phyloP scores from a whole-genome alignment of 208 protist genomes.

The Leishmania amazonensis region DNA sequence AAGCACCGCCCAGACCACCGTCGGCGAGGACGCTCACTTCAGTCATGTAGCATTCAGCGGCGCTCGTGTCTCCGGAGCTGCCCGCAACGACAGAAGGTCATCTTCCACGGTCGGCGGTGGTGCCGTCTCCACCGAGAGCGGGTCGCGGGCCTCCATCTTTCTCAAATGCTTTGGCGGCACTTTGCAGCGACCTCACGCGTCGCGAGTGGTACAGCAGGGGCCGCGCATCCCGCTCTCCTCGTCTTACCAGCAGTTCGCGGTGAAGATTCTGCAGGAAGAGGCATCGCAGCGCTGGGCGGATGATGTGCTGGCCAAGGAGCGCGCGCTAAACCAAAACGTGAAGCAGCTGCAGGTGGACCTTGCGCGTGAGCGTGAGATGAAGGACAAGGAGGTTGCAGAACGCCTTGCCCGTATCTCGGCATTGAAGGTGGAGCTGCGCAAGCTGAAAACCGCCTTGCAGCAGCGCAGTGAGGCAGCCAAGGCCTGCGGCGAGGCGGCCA shows the following conservation, averaged over 20 bases:
- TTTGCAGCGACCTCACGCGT: slow-evolving; percentile 50
- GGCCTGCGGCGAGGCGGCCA: slow-evolving; percentile 58
- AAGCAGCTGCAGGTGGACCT: slow-evolving; percentile 92
- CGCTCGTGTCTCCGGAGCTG: slow-evolving; percentile 12
- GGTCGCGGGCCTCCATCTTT: slow-evolving; percentile 28
- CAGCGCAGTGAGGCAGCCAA: slow-evolving; percentile 76
- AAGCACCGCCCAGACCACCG: background rate
- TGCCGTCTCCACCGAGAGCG: slow-evolving; percentile 15
- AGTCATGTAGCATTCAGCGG: background rate
- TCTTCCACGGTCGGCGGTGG: slow-evolving; percentile 13
- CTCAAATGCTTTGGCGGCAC: slow-evolving; percentile 70
- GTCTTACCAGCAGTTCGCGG: slow-evolving; percentile 73
- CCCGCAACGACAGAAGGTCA: slow-evolving; percentile 23
- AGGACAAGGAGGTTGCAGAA: slow-evolving; percentile 83
- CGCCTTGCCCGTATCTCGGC: slow-evolving; percentile 57
- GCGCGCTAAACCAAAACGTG: slow-evolving; percentile 92
- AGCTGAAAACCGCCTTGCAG: slow-evolving; percentile 66
- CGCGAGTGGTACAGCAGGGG: slow-evolving; percentile 22
- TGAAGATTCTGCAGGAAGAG: slow-evolving; percentile 85
- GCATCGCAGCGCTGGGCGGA: slow-evolving; percentile 90
- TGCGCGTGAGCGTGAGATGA: slow-evolving; percentile 63
- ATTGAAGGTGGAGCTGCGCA: slow-evolving; percentile 68
- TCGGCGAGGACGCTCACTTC: slow-evolving; percentile 4
- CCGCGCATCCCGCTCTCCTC: slow-evolving; percentile 76
- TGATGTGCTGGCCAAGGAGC: slow-evolving; percentile 83